phyloP scores from a whole-genome alignment of 2,329 filamentous ascomycete species.

The Alternaria sp. region DNA sequence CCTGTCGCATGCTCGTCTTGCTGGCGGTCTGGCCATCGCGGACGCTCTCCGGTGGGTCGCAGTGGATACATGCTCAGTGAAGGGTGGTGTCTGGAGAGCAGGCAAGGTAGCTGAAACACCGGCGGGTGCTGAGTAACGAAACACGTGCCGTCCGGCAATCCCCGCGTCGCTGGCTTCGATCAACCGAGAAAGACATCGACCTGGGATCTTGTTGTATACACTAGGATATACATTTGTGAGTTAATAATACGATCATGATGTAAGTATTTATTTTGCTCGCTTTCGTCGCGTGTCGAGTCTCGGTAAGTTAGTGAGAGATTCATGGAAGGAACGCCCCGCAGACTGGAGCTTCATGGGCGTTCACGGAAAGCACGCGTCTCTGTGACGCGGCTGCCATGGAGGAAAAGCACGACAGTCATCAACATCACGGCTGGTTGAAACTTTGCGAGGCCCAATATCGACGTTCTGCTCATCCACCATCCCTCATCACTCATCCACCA shows the following conservation, averaged over 20 bases:
- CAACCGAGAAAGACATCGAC: neutral
- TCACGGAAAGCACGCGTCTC: neutral
- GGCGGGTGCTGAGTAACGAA: constrained; percentile 4
- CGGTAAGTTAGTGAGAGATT: neutral
- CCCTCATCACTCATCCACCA: neutral
- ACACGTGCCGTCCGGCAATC: neutral
- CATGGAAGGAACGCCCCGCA: neutral
- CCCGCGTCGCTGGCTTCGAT: neutral
- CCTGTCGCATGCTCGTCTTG: constrained; percentile 9
- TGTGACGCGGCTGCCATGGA: neutral
- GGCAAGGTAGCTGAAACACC: neutral
- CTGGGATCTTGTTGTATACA: neutral
- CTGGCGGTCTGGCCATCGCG: constrained; percentile 8
- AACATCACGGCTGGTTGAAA: neutral
- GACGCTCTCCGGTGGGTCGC: neutral
- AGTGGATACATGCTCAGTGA: constrained; percentile 5
- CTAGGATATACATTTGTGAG: neutral
- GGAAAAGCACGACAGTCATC: neutral
- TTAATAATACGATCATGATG: neutral
- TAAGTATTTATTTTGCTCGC: neutral
- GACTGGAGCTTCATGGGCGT: neutral
- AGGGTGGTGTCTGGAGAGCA: neutral
- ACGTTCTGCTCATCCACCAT: neutral
- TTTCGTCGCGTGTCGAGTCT: neutral
- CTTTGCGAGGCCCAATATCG: neutral